Evolutionary conservation across 1,284 basidiomycete species (phyloP).

Genomic region (Ceratobasidium sp.): DNA sequence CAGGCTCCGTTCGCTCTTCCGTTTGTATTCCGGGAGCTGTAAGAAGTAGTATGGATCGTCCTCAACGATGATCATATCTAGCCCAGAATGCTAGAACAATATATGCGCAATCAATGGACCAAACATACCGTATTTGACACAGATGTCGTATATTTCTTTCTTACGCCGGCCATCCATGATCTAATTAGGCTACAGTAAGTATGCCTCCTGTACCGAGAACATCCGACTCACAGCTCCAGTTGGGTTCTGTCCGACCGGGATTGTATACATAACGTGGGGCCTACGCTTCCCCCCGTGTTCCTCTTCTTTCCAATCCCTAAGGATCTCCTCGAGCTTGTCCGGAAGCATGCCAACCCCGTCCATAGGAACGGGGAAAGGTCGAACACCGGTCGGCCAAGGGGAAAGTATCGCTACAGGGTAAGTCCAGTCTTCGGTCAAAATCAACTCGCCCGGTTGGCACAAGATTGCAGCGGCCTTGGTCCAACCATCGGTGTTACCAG

Average conservation of each 20-base stretch:
- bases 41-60: conserved; percentile 89
- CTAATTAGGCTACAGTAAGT: conserved; percentile 54
- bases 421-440: conserved; percentile 79
- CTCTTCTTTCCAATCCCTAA: conserved; percentile 76
- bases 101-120: conserved; percentile 37
- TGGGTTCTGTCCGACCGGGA: conserved; percentile 84
- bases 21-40: conserved; percentile 69
- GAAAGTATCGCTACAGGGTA: conserved; percentile 70
- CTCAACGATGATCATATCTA: conserved; percentile 80
- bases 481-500: conserved; percentile 85
- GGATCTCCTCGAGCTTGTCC: conserved; percentile 69
- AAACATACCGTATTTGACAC: conserved; percentile 76
- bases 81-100: conserved; percentile 6
- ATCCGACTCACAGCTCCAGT: conserved; percentile 72
- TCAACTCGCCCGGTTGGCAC: conserved; percentile 78
- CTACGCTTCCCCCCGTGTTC: conserved; percentile 69
- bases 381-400: conserved; percentile 65
- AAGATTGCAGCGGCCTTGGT: conserved; percentile 67
- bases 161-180: conserved; percentile 78
- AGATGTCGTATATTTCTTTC: conserved; percentile 82
- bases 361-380: conserved; percentile 73
- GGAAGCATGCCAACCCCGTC: conserved; percentile 80
- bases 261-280: conserved; percentile 81
- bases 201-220: background rate
- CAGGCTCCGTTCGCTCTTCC: conserved; percentile 58